Base-by-base conservation (phyloP, 805 yeast species). In the Candida hungchunana region DNA sequence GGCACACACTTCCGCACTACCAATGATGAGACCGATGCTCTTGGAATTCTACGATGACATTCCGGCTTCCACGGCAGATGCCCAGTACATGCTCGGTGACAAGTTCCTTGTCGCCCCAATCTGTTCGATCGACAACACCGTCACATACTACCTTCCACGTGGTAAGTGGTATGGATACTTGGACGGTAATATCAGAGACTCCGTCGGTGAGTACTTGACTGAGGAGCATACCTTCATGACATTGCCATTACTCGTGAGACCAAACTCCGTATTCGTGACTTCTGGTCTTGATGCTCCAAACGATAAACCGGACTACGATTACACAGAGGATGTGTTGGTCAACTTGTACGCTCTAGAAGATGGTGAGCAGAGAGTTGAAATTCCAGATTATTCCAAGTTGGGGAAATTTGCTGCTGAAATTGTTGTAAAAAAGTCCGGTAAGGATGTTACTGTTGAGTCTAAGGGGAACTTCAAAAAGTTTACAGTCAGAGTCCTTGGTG, bases 111-210 rank as follows among this genome's bases (percentile, higher is more conserved):
- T 47, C 26, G 52, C 49, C 6, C 52, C 52, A 26, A 28, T 47
- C 10, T 17, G 33, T 24, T 35, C 42, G 21, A 32, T 33, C 20
- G 48, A 46, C 21, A 39, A 40, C 32, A 42, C 35, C n/a, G 42
- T 47, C 10, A 42, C 43, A 11, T 47, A 45, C 32, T 47, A 47
- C 32, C 24, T 46, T 14, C 52, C 52, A 36, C 37, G 38, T 33
- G 52, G 52, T 24, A 38, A 44, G 13, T 47, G 48, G 50, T 45
- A 47, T 22, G 52, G 52, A 13, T 47, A 45, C 31, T 25, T 47
- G 35, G 52, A 45, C 24, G 50, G 52, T 18, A 26, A 34, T 17
- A 25, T 39, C 17, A 47, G 52, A 40, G 37, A 38, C 11, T 45
- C 50, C 11, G 17, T 26, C 18, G 50, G 50, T 32, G 37, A 37